Evolutionary conservation across 2,329 filamentous ascomycete genomes (phyloP).

Genomic region (Mycosphaerella sp.): DNA sequence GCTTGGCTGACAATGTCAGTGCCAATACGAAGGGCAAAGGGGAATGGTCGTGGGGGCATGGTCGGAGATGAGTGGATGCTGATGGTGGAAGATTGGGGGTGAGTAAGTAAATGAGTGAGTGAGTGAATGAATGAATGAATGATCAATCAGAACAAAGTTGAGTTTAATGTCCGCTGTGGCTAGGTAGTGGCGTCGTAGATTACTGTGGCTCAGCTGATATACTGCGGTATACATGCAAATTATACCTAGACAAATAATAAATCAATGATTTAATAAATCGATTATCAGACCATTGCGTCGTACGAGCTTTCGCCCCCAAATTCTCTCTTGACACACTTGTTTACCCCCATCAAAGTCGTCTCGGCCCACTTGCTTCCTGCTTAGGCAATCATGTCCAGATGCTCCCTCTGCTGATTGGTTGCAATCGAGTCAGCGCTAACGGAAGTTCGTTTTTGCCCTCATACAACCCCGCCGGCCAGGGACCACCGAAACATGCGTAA

Average conservation of each 20-base stretch:
- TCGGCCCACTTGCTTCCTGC: slow-evolving; percentile 1
- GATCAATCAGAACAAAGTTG: too few species aligned
- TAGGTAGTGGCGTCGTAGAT: too few species aligned
- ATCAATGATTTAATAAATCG: too few species aligned
- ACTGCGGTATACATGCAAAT: too few species aligned
- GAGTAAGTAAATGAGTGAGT: too few species aligned
- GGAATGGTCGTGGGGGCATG: slow-evolving; percentile 51
- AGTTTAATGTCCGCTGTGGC: too few species aligned
- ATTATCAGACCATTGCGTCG: too few species aligned
- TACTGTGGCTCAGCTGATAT: too few species aligned
- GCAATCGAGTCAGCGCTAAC: not conserved
- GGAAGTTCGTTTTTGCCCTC: slow-evolving; percentile 7
- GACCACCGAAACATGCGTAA: not conserved
- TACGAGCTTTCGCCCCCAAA: too few species aligned
- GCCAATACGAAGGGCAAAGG: slow-evolving; percentile 62
- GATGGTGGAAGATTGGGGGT: too few species aligned
- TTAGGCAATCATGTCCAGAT: slow-evolving; percentile 4
- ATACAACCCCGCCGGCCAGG: slow-evolving; percentile 2
- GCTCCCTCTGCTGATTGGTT: not conserved
- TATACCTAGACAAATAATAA: too few species aligned
- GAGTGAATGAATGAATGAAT: too few species aligned
- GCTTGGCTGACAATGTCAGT: slow-evolving; percentile 66
- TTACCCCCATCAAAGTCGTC: slow-evolving; percentile 3
- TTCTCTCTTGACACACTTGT: slow-evolving; percentile 1
- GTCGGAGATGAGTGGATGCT: not conserved